Evolutionary conservation across 345 rosid genomes (phyloP), one percentile per base, ranked within the genome.

Genomic region (Brassica incana): DNA sequence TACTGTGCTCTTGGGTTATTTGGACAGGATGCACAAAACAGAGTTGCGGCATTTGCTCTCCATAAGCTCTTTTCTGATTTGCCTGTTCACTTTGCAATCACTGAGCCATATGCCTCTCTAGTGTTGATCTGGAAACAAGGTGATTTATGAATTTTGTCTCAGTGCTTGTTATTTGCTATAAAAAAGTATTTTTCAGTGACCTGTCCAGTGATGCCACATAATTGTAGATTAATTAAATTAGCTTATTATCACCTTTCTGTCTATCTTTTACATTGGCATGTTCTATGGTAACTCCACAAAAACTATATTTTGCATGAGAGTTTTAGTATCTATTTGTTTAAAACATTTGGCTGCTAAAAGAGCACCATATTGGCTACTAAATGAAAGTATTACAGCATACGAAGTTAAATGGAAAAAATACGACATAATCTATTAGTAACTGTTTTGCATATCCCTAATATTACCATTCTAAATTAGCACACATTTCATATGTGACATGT

Each of bases 1-100:
- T 75, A 67, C 32, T 45, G 5, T 73, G 82, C 12, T 33, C 45
- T 23, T 79, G 11, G 67, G 63, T 32, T 79, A 20, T 79, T 56
- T 48, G 69, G 73, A 68, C 90, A 94, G 97, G 98, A 91, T 85
- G 97, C 93, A 76, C 98, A 94, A 83, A 94, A 92, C 65, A 87
- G 84, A 84, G 88, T 87, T 66, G 97, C 98, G 6, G 88, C 97
- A 75, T 88, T 86, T 80, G 90, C 98, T 74, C 92, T 94, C 68
- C 84, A 85, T 81, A 86, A 88, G 77, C 78, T 94, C 25, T 92
- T 94, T 85, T 87, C 95, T 10, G 92, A 91, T 83, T 82, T 87
- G 73, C 97, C 98, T 12, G 72, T 89, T 82, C 90, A 94, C 81
- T 84, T 91, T 65, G 85, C 84, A 77, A 83, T 91, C 32, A 86